Percentiles rank a stretch among this genome's conserved stretches.
Conservation (phyloP, 2,329 filamentous ascomycete genomes). For the Keithomyces neogunnii region DNA sequence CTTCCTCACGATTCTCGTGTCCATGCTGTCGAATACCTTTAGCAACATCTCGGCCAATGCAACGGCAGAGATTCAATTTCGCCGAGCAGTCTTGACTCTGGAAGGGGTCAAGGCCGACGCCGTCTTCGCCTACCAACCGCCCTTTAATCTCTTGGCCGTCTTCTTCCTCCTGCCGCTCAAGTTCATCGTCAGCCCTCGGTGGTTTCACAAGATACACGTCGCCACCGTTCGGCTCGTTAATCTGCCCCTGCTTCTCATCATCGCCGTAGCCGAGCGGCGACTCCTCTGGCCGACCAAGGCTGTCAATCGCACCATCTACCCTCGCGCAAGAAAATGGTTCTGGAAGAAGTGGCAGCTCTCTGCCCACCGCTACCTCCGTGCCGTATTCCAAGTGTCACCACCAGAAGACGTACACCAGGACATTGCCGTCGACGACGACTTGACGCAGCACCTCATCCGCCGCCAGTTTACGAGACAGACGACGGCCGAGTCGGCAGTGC, state of each 20-base stretch:
- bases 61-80: conserved; percentile 76
- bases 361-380: conserved; percentile 61
- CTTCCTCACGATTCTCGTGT: conserved; percentile 82
- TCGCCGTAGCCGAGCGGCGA: conserved; percentile 62
- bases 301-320: conserved; percentile 12
- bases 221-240: conserved; percentile 66
- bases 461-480: conserved; percentile 44
- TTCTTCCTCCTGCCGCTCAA: conserved; percentile 68
- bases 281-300: conserved; percentile 47
- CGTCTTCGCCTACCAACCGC: conserved; percentile 73
- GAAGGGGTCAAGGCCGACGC: conserved; percentile 81
- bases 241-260: conserved; percentile 62
- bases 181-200: conserved; percentile 67
- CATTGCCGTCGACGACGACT: conserved; percentile 50
- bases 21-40: conserved; percentile 80
- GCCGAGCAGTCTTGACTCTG: conserved; percentile 70
- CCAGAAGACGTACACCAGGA: conserved; percentile 51
- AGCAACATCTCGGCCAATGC: conserved; percentile 69
- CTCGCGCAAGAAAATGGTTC: conserved; percentile 35
- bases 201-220: conserved; percentile 89
- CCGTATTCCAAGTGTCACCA: conserved; percentile 64
- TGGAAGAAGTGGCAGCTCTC: conserved; percentile 63
- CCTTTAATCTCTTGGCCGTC: conserved; percentile 75
- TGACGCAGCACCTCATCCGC: conserved; percentile 49
- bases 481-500: conserved; percentile 22